A percentile compares a stretch with the other conserved stretches of the same genome.
Evolutionary conservation across 441 rosid species (phyloP).

Genomic region (Gossypium lobatum): DNA sequence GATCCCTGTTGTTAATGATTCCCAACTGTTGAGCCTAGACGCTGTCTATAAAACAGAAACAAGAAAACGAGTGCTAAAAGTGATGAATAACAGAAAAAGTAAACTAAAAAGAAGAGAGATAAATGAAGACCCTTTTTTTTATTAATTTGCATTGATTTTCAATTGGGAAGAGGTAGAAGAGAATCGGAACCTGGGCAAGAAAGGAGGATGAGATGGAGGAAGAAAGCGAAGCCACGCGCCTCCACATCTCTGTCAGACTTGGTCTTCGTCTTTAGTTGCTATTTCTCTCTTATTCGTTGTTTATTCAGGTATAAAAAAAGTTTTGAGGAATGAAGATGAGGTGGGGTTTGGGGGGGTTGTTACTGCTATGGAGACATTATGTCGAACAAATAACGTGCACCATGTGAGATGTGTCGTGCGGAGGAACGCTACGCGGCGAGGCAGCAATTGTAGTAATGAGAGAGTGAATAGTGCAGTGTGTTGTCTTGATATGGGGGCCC

Average conservation of each 20-base stretch:
- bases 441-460: background rate
- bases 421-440: background rate
- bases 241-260: conserved; percentile 40
- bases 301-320: background rate
- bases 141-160: background rate
- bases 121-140: background rate
- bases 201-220: conserved; percentile 38
- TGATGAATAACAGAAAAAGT: background rate
- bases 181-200: conserved; percentile 34
- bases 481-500: too few species aligned
- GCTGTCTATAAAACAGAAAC: conserved; percentile 32
- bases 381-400: background rate
- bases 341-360: background rate
- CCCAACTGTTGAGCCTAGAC: conserved; percentile 24
- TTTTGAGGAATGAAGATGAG: background rate
- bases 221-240: conserved; percentile 57
- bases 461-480: background rate
- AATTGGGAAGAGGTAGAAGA: background rate
- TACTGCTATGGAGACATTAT: background rate
- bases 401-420: background rate
- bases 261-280: background rate
- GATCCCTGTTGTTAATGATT: conserved; percentile 34
- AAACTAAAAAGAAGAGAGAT: too few species aligned
- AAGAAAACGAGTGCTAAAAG: background rate
- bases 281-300: background rate